Evolutionary conservation across 2,329 filamentous ascomycete species (phyloP), one percentile per base, ranked within the genome.

Genomic region (Lecanicillium sp.): DNA sequence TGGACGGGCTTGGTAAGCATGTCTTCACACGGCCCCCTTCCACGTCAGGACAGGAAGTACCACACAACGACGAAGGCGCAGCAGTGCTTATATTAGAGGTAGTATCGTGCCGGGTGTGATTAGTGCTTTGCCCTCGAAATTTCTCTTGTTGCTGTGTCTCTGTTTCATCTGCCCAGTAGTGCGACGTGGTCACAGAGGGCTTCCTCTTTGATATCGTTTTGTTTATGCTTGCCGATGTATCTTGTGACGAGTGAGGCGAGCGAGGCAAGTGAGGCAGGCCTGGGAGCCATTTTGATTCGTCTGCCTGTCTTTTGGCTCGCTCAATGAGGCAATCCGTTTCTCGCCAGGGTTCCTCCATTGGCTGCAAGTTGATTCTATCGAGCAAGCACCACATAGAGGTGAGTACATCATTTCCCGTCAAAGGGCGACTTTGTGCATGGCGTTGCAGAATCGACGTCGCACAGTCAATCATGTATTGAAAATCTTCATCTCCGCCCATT

Each of bases 371-470:
- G 7, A 25, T 11, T 25, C 22, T 25, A 25, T 25, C 11, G 16
- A 11, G 33, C 33, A 54, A 50, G 9, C 45, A 38, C 45, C 50
- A 54, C 20, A 63, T 40, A 40, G 55, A 59, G 14, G 52, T 47
- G 17, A 61, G 51, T 5, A 61, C 29, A 42, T 64, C 62, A 38
- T 51, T 48, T 4, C 54, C 57, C 15, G 62, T 51, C 9, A 60
- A 48, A 4, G 43, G 34, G 5, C 37, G 38, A 27, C 50, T 29
- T 15, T 35, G 29, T 17, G 29, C 36, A 22, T 42, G 43, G 17
- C 36, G 25, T 25, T 45, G 40, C 27, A 44, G 51, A n/a, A 58
- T 49, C 7, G 54, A 55, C 35, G 34, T 48, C 9, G 60, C 60
- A 41, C 57, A 57, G 14, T 59, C 45, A n/a, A 64, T 46, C 43